Evolutionary conservation across 495 filamentous ascomycete species (phyloP), one percentile per base, ranked within the genome.

Genomic region (Thermothielavioides terrestris): DNA sequence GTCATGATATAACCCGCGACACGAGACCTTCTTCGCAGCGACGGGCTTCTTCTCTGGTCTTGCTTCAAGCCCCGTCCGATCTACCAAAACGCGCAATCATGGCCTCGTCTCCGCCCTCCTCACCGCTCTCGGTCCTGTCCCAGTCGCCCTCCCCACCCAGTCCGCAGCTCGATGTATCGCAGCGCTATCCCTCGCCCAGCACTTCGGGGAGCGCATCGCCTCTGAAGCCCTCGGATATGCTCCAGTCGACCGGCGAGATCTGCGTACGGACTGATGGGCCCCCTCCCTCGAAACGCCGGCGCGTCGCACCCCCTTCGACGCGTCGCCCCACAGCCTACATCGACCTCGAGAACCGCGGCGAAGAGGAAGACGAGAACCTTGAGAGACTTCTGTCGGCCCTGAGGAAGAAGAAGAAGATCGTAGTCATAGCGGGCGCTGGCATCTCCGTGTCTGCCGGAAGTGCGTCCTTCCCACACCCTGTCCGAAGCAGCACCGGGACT

Each of bases 371-470:
- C 36, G 60, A 56, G 20, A 57, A 85, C 39, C 67, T 95, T 8
- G 77, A 83, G 43, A 74, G 80, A 42, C 72, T 98, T 12, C 66
- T 88, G 31, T 79, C 85, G 43, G 82, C 79, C n/a, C 67, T 98
- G 52, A 83, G 85, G 48, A 86, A 86, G 61, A 92, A 89, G 68
- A 84, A 85, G 66, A 96, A 95, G 70, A 95, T 98, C 57, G 88
- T 98, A 17, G 88, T 95, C 35, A 87, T 98, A 66, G 91, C 91
- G 26, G 92, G 92, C 42, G 92, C 92, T 27, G 92, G 92, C 43
- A 97, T 98, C 52, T 97, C 92, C 30, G 91, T 94, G 12, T 88
- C 89, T 38, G 94, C 92, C 54, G 92, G 92, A 46, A 92, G 89
- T 95, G 83, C 58, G 88, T 83, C 41, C 39, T 46, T 59, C 17